Evolutionary conservation across 2,329 filamentous ascomycete genomes (phyloP).

Genomic region (Fonsecaea erecta): DNA sequence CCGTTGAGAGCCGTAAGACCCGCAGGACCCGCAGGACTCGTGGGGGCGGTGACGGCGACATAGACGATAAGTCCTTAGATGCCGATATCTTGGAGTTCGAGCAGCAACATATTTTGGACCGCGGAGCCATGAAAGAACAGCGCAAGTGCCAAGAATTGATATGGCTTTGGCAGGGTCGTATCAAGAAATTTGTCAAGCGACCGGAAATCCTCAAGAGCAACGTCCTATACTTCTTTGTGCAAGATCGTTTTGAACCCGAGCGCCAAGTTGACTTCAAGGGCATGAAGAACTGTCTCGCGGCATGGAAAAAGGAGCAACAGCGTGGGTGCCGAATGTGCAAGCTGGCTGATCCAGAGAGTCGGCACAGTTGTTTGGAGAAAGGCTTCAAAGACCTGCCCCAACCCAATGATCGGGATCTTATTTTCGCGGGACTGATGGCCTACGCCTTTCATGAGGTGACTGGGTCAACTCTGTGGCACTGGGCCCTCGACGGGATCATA

Average conservation of each 20-base stretch:
- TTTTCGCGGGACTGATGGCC: conserved; percentile 23
- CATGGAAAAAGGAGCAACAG: conserved; percentile 18
- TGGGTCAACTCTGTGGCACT: conserved; percentile 35
- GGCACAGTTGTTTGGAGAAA: conserved; percentile 12
- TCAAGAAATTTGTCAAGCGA: conserved; percentile 18
- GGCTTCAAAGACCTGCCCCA: conserved; percentile 18
- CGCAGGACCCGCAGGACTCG: too few species aligned
- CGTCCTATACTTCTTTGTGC: conserved; percentile 26
- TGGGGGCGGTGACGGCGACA: too few species aligned
- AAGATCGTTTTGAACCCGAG: conserved; percentile 12
- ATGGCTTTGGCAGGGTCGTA: conserved; percentile 32
- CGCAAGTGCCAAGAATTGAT: conserved; percentile 31
- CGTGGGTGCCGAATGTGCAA: conserved; percentile 22
- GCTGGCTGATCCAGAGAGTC: conserved; percentile 20
- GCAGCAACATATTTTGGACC: conserved; percentile 27
- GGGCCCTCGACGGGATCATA: conserved; percentile 25
- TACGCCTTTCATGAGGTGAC: conserved; percentile 29
- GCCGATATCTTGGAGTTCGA: conserved; percentile 26
- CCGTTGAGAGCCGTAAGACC: too few species aligned
- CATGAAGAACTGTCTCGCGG: background rate
- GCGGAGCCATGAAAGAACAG: conserved; percentile 23
- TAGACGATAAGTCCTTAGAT: conserved; percentile 33
- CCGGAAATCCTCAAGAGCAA: conserved; percentile 18
- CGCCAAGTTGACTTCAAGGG: conserved; percentile 3
- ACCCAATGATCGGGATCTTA: conserved; percentile 27